Percentiles rank a stretch among this genome's conserved stretches.
phyloP scores from a whole-genome alignment of 352 stramenopile species.

The Achlya hypogyna region DNA sequence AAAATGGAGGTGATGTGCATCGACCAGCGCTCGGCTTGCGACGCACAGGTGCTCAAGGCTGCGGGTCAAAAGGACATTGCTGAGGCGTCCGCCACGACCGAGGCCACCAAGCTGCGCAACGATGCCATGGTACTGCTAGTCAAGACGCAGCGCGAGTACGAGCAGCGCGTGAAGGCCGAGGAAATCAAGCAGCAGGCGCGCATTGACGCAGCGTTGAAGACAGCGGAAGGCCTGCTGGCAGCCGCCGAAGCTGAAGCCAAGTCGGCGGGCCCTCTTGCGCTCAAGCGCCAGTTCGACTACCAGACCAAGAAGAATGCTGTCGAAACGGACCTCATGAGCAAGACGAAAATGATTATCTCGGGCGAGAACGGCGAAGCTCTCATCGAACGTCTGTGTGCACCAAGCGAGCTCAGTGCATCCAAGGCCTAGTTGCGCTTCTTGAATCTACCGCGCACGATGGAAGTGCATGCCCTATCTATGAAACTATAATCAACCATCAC shows the following conservation, averaged over 20 bases:
- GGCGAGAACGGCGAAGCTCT: conserved; percentile 77
- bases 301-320: conserved; percentile 60
- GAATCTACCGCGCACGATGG: too few relatives aligned
- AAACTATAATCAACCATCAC: too few relatives aligned
- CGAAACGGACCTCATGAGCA: conserved; percentile 42
- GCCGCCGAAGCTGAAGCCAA: conserved; percentile 54
- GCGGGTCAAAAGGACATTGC: conserved; percentile 62
- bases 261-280: conserved; percentile 44
- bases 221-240: conserved; percentile 41
- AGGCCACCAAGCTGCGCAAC: conserved; percentile 46
- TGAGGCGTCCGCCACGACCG: conserved; percentile 38
- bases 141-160: conserved; percentile 46
- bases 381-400: conserved; percentile 28
- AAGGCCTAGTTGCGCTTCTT: too few relatives aligned
- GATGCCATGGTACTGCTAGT: conserved; percentile 45
- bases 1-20: conserved; percentile 70
- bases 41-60: conserved; percentile 63
- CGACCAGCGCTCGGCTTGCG: conserved; percentile 37
- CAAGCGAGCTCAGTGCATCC: too few relatives aligned
- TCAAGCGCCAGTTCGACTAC: conserved; percentile 74
- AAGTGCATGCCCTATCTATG: too few relatives aligned
- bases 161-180: conserved; percentile 58
- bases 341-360: conserved; percentile 66
- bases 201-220: conserved; percentile 55
- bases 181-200: conserved; percentile 50